phyloP scores from a whole-genome alignment of 495 filamentous ascomycete genomes.

The Lindgomyces ingoldianus region DNA sequence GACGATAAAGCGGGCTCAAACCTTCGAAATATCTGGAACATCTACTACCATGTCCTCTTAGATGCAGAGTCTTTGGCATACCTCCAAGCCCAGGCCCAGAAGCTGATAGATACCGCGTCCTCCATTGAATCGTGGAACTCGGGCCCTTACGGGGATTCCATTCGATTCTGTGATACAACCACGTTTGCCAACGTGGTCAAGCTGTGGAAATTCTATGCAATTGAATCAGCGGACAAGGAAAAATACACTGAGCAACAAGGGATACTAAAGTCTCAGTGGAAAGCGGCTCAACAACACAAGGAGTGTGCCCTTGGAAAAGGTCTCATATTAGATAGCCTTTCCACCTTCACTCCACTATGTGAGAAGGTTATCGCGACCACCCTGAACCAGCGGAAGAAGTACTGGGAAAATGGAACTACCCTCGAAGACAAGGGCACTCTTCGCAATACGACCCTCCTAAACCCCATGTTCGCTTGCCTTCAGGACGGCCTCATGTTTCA shows the following conservation, averaged over 20 bases:
- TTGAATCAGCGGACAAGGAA: background rate
- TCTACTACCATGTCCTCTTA: background rate
- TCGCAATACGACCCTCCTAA: background rate
- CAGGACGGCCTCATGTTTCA: background rate
- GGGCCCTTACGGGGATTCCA: background rate
- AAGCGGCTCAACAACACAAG: background rate
- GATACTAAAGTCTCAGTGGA: background rate
- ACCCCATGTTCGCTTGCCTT: background rate
- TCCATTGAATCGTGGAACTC: background rate
- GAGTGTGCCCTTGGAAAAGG: background rate
- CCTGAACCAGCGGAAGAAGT: background rate
- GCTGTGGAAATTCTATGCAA: slow-evolving; percentile 2
- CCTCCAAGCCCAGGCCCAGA: background rate
- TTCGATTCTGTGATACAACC: slow-evolving; percentile 3
- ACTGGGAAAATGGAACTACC: background rate
- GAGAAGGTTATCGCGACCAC: background rate
- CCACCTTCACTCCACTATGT: background rate
- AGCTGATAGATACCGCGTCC: background rate
- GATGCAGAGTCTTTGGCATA: background rate
- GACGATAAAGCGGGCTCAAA: background rate
- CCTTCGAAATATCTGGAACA: background rate
- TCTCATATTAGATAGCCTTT: background rate
- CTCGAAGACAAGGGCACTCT: background rate
- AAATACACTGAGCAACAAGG: background rate
- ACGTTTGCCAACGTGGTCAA: background rate